phyloP scores from a whole-genome alignment of 371 early-diverging fungal species.

The Syncephalastrum monosporum region DNA sequence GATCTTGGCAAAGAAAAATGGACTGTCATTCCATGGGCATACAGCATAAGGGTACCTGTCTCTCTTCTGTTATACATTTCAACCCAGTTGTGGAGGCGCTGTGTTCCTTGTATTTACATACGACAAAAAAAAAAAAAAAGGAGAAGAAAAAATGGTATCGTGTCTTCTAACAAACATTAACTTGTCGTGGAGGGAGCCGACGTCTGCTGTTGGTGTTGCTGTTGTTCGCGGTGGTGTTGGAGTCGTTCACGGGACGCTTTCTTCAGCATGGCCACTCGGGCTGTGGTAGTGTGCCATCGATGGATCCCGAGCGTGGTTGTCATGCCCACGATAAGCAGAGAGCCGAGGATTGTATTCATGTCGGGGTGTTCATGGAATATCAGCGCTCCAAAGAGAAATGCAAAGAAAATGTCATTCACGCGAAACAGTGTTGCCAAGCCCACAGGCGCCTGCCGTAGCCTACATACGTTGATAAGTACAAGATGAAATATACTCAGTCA shows the following conservation, averaged over 20 bases:
- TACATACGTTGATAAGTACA: conserved; percentile 3
- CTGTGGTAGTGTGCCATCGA: conserved; percentile 40
- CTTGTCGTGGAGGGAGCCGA: too few relatives aligned
- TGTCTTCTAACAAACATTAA: too few relatives aligned
- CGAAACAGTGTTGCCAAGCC: conserved; percentile 74
- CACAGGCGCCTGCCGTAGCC: conserved; percentile 72
- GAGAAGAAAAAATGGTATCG: too few relatives aligned
- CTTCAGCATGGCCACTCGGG: too few relatives aligned
- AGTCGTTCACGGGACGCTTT: too few relatives aligned
- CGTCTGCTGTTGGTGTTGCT: conserved; percentile 1
- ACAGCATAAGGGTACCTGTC: too few relatives aligned
- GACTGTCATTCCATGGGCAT: too few relatives aligned
- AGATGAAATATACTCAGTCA: not conserved
- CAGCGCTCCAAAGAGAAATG: conserved; percentile 70
- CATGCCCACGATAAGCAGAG: conserved; percentile 63
- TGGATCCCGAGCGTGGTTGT: conserved; percentile 67
- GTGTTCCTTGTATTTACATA: too few relatives aligned
- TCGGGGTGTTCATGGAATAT: conserved; percentile 70
- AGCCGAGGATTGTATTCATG: conserved; percentile 56
- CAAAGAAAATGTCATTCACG: conserved; percentile 80
- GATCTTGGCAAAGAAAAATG: too few relatives aligned
- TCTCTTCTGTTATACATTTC: too few relatives aligned
- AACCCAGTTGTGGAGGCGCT: too few relatives aligned
- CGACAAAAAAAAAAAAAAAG: too few relatives aligned
- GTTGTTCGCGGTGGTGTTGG: not conserved